Evolutionary conservation across 73 alveolate species (phyloP).

Genomic region (Tetrahymena thermophila): DNA sequence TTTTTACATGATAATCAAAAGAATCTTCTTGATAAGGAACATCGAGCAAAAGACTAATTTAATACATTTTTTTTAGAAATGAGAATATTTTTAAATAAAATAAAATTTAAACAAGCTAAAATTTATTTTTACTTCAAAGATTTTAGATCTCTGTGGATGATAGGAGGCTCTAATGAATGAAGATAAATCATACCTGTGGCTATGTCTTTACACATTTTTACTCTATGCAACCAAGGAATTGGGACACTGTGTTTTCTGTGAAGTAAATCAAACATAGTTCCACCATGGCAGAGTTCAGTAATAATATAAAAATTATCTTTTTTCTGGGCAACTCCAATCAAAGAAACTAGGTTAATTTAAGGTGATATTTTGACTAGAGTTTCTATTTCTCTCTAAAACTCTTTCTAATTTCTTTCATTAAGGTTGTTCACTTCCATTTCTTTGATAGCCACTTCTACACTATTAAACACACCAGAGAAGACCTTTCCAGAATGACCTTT

Average conservation of each 20-base stretch:
- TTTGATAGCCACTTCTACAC: conserved; percentile 91
- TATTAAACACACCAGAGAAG: conserved; percentile 80
- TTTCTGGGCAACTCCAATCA: conserved; percentile 76
- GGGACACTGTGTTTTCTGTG: conserved; percentile 68
- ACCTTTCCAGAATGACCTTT: conserved; percentile 60
- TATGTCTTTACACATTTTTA: conserved; percentile 75
- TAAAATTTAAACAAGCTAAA: neutral
- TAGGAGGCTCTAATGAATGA: conserved; percentile 79
- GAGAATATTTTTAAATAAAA: neutral
- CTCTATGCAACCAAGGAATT: conserved; percentile 78
- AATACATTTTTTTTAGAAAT: neutral
- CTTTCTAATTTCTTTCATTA: conserved; percentile 63
- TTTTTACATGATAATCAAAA: conserved; percentile 70
- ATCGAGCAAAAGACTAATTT: conserved; percentile 61
- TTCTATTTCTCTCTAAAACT: conserved; percentile 84
- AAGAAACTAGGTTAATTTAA: conserved; percentile 81
- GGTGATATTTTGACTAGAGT: conserved; percentile 61
- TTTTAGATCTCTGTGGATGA: conserved; percentile 93
- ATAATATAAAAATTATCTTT: conserved; percentile 60
- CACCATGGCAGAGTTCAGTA: conserved; percentile 94
- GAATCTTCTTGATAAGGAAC: conserved; percentile 52
- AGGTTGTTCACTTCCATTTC: conserved; percentile 54
- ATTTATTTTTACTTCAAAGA: conserved; percentile 59
- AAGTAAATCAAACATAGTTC: conserved; percentile 78
- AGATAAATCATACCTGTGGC: conserved; percentile 93